Evolutionary conservation across 257 asterid species (phyloP), one percentile per base, ranked within the genome.

Genomic region (Nemophila menziesii): DNA sequence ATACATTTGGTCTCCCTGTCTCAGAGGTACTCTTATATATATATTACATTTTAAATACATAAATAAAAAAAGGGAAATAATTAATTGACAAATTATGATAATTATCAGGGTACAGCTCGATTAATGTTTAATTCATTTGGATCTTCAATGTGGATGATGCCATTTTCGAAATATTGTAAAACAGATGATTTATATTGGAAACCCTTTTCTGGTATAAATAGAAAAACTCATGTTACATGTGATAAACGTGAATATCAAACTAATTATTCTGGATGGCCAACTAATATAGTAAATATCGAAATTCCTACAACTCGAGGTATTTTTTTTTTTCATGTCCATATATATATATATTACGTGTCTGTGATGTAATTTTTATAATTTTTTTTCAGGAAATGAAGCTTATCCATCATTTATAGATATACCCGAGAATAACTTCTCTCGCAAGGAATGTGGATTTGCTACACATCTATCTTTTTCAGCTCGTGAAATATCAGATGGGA

Each of bases 101-200:
- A 77, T 68, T 73, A 67, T 67, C 96, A 90, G 98, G 98, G 96
- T 58, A 90, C 96, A 66, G 96, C 94, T 68, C 94, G 98, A 67
- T 47, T 77, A 90, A 84, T 90, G 94, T 72, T 72, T 87, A 90
- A 77, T 65, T 72, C 98, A 39, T 90, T 90, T 77, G 96, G 94
- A 49, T 90, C 98, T 63, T 72, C 98, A 60, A 0, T 61, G 15
- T 90, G 98, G 98, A 80, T 90, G 96, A 33, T 73, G 79, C 98
- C 98, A 33, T 80, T 76, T 70, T 84, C 98, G 49, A 65, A 78
- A 74, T 68, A 90, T 65, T 90, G 98, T 77, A 71, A 74, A 74
- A 65, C 92, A 56, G 92, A 90, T 69, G 66, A 65, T 43, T 49
- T 62, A 44, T 90, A 78, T 70, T 63, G 62, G 63, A 80, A 71